These are phyloP conservation scores for Thelephora aurantiotincta DNA, from an alignment of 768 basidiomycete genomes.

Conservation along the genomic window DNA sequence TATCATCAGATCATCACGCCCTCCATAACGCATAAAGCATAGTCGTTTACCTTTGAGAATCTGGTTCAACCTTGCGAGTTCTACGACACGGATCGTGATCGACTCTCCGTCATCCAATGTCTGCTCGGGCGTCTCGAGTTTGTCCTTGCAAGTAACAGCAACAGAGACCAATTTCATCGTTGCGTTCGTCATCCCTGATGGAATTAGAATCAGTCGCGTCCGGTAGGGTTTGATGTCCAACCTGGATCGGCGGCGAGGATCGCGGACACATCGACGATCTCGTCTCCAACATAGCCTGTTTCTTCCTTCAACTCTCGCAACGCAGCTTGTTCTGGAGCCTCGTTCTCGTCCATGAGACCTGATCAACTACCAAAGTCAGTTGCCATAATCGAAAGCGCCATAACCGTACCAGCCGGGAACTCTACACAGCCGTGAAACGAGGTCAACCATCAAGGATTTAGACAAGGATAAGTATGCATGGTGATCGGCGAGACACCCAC, in stretches of 20 bases:
- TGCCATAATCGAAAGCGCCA: conserved; percentile 3
- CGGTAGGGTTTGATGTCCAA: conserved; percentile 15
- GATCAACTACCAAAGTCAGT: conserved; percentile 15
- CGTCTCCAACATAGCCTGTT: conserved; percentile 67
- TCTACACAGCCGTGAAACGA: conserved; percentile 21
- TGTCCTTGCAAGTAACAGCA: conserved; percentile 48
- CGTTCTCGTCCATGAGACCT: conserved; percentile 80
- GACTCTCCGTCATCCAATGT: conserved; percentile 81
- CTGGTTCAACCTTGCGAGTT: conserved; percentile 44
- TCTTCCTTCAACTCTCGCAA: conserved; percentile 88
- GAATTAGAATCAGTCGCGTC: neutral
- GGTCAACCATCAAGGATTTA: neutral
- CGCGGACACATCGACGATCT: conserved; percentile 49
- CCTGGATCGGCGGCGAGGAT: conserved; percentile 61
- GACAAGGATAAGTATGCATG: neutral
- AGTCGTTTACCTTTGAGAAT: conserved; percentile 47
- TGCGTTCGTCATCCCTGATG: conserved; percentile 79
- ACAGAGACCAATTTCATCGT: conserved; percentile 83
- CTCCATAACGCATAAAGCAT: too few species aligned
- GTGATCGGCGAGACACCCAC: conserved; percentile 18
- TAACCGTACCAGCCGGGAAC: conserved; percentile 35
- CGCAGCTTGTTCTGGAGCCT: conserved; percentile 69
- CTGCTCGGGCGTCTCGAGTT: conserved; percentile 54
- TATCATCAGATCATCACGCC: neutral
- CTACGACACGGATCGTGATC: conserved; percentile 61